A percentile compares a stretch with the other conserved stretches of the same genome.
These are phyloP conservation scores for Exophiala mesophila DNA, from an alignment of 2,329 filamentous ascomycete genomes.

Conservation along the genomic window DNA sequence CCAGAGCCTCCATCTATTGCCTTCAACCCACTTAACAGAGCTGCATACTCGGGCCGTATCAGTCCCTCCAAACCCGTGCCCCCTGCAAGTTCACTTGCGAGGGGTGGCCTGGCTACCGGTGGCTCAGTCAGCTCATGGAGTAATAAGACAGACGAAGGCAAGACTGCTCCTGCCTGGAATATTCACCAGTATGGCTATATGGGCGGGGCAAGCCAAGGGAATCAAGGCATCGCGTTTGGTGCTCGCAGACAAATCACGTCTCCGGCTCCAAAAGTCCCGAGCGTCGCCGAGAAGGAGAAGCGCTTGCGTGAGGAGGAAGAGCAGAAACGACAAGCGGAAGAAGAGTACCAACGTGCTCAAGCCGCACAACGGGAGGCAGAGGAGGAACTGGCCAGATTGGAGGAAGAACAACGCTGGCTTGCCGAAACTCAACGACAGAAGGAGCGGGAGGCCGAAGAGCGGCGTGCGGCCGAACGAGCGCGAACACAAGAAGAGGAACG, in stretches of 20 bases:
- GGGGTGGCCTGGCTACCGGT: slow-evolving; percentile 38
- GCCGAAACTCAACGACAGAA: slow-evolving; percentile 39
- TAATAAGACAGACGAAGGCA: slow-evolving; percentile 72
- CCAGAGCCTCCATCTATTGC: slow-evolving; percentile 39
- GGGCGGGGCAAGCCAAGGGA: slow-evolving; percentile 93
- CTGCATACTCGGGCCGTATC: slow-evolving; percentile 47
- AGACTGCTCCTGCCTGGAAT: slow-evolving; percentile 90
- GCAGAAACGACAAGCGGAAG: slow-evolving; percentile 52
- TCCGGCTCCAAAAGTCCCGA: slow-evolving; percentile 72
- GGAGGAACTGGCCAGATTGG: slow-evolving; percentile 40
- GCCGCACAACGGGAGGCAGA: slow-evolving; percentile 48
- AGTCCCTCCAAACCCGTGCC: slow-evolving; percentile 61
- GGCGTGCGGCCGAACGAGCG: slow-evolving; percentile 49
- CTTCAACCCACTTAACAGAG: slow-evolving; percentile 42
- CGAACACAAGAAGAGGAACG: slow-evolving; percentile 43
- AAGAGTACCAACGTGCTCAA: slow-evolving; percentile 49
- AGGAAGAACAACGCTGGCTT: slow-evolving; percentile 45
- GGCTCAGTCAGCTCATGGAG: slow-evolving; percentile 78
- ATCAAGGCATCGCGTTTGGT: slow-evolving; percentile 88
- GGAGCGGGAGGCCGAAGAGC: slow-evolving; percentile 44
- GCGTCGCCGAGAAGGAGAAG: slow-evolving; percentile 77
- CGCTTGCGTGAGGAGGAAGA: slow-evolving; percentile 51
- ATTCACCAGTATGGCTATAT: slow-evolving; percentile 98
- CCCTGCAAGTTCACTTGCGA: slow-evolving; percentile 23
- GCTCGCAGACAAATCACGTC: slow-evolving; percentile 88